Percentiles rank a stretch among this genome's conserved stretches.
phyloP scores from a whole-genome alignment of 148 eudicot species.

The Camellia lanceoleosa region DNA sequence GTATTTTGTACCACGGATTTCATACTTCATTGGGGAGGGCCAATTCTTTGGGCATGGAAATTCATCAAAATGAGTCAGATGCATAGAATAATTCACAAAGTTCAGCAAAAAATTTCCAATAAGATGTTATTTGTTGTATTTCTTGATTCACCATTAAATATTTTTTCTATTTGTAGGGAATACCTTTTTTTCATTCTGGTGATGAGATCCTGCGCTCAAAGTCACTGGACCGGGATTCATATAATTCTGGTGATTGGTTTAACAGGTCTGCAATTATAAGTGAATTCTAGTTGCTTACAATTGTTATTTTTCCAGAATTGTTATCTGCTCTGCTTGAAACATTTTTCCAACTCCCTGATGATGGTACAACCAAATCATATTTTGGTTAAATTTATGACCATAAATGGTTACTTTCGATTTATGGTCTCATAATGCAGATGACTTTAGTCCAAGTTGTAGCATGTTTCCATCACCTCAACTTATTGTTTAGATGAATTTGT shows the following conservation, averaged over 20 bases:
- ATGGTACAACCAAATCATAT: background rate
- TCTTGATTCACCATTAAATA: background rate
- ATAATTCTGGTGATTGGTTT: slow-evolving; percentile 98
- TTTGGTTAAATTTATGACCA: background rate
- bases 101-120: background rate
- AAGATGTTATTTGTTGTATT: background rate
- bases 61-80: background rate
- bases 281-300: background rate
- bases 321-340: background rate
- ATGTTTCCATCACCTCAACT: slow-evolving; percentile 5
- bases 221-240: slow-evolving; percentile 96
- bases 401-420: background rate
- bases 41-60: slow-evolving; percentile 1
- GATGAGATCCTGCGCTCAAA: slow-evolving; percentile 97
- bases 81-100: background rate
- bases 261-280: slow-evolving; percentile 57
- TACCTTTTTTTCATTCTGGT: slow-evolving; percentile 96
- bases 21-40: background rate
- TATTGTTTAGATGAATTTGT: background rate
- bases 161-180: slow-evolving; percentile 47
- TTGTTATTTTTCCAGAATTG: background rate
- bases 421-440: background rate
- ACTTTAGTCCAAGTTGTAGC: background rate
- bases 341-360: slow-evolving; percentile 3
- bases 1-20: background rate